Evolutionary conservation across 2,329 filamentous ascomycete species (phyloP), one percentile per base, ranked within the genome.

Genomic region (Ceratocystis diversiconidia): DNA sequence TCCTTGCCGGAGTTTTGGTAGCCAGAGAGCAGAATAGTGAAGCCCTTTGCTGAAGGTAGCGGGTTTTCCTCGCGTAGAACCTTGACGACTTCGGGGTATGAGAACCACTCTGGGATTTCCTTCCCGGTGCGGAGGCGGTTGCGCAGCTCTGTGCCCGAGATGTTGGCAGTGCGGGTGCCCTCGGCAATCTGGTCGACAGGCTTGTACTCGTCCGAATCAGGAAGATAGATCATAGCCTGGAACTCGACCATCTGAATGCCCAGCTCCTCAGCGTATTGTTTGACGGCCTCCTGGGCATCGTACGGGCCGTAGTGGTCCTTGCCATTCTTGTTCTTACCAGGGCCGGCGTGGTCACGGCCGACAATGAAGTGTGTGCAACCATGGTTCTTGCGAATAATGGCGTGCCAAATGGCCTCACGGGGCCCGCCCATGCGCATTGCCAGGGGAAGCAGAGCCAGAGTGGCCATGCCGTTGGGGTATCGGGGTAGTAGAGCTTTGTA

Each of bases 341-440:
- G 94, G 62, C 94, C 94, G 70, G 94, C 94, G 79, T 99, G 94
- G 79, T 99, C 94, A 80, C 94, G 90, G 68, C 94, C 94, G 70
- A 99, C 92, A 72, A 99, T 99, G 82, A 99, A 99, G 83, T 99
- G 94, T 17, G 94, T 97, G 61, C 92, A 91, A 73, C 94, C 94
- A 79, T 96, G 92, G 79, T 99, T 99, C 87, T 97, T 99, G 75
- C 94, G 91, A 82, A 99, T 99, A 73, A 99, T 96, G 74, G 94
- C 94, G 82, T 99, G 94, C 94, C 94, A 99, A 79, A 99, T 91
- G 71, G 94, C 94, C 81, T 99, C 94, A 71, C 94, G 90, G 69
- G 94, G 94, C 72, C 94, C 94, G 74, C 91, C 94, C 94, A 99
- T 99, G 75, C 94, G 89, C 94, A 99, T 99, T 72, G 94, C 94